These are phyloP conservation scores for Fraxinus ornus DNA, from an alignment of 305 asterid species.

Conservation along the genomic window DNA sequence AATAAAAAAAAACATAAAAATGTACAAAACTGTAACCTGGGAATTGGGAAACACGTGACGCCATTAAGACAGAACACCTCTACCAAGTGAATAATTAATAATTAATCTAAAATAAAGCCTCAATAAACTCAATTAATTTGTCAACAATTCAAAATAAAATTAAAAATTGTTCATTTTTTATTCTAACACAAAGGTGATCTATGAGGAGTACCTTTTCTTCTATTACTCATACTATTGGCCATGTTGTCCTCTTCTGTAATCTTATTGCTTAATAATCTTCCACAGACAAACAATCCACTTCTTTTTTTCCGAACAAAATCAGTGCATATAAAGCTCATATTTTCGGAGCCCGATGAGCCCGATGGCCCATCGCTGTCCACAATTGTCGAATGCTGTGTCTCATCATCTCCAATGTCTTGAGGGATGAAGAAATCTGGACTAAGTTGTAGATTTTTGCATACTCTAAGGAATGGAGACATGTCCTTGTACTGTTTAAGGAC, in stretches of 20 bases:
- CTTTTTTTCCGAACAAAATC: conserved; percentile 78
- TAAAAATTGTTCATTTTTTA: not conserved
- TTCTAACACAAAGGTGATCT: conserved; percentile 89
- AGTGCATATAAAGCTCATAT: conserved; percentile 44
- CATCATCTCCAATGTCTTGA: conserved; percentile 71
- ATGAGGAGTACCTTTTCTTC: conserved; percentile 93
- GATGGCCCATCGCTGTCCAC: conserved; percentile 53
- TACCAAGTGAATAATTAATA: conserved; percentile 65
- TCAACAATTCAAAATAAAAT: not conserved
- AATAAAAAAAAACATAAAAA: conserved; percentile 4
- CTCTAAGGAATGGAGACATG: conserved; percentile 66
- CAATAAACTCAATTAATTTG: conserved; percentile 33
- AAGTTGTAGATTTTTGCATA: conserved; percentile 71
- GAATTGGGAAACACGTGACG: conserved; percentile 88
- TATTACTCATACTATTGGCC: conserved; percentile 68
- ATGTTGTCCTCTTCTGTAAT: conserved; percentile 56
- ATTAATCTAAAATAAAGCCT: conserved; percentile 41
- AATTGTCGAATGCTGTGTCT: conserved; percentile 62
- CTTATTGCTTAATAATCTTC: conserved; percentile 51
- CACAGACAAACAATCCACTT: conserved; percentile 66
- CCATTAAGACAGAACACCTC: conserved; percentile 91
- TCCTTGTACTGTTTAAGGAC: conserved; percentile 65
- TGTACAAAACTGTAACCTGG: conserved; percentile 71
- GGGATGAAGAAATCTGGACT: conserved; percentile 90
- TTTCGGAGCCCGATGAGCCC: conserved; percentile 71